These are phyloP conservation scores for Thelonectria blattea DNA, from an alignment of 2,329 filamentous ascomycete genomes.

Conservation along the genomic window DNA sequence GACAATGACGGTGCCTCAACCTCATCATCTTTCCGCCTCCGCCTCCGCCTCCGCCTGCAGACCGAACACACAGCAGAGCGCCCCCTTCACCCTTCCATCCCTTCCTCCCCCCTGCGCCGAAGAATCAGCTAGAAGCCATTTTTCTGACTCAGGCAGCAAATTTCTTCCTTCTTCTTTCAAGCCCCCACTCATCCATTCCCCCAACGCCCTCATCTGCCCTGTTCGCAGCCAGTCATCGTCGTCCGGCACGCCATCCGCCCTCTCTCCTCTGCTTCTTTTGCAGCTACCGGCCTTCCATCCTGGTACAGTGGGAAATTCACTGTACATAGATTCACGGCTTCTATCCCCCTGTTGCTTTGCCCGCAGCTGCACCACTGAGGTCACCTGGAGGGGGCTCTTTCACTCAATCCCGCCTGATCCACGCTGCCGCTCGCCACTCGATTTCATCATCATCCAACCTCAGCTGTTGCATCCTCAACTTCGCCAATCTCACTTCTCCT, in stretches of 20 bases:
- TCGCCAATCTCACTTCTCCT: conserved; percentile 20
- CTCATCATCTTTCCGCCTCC: conserved; percentile 24
- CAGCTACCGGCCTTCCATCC: not conserved
- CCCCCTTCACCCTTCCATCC: conserved; percentile 17
- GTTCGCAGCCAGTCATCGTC: conserved; percentile 6
- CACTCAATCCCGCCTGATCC: conserved; percentile 30
- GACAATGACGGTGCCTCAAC: conserved; percentile 20
- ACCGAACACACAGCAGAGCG: conserved; percentile 5
- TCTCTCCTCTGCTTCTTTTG: not conserved
- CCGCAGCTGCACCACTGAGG: conserved; percentile 15
- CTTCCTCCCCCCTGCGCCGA: conserved; percentile 16
- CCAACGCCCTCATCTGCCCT: not conserved
- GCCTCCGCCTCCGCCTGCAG: conserved; percentile 23
- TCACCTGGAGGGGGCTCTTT: conserved; percentile 12
- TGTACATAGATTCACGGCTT: conserved; percentile 14
- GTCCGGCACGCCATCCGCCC: conserved; percentile 8
- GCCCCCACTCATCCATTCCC: conserved; percentile 1
- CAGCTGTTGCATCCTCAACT: conserved; percentile 25
- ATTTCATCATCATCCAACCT: conserved; percentile 39
- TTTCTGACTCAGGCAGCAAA: conserved; percentile 47
- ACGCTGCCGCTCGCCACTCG: conserved; percentile 22
- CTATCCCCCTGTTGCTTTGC: conserved; percentile 17
- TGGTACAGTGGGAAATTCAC: conserved; percentile 12
- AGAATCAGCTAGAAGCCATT: conserved; percentile 39
- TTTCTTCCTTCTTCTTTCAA: conserved; percentile 6